Base-by-base conservation (phyloP, 2,329 filamentous ascomycete species). In the Penicillium sp. region DNA sequence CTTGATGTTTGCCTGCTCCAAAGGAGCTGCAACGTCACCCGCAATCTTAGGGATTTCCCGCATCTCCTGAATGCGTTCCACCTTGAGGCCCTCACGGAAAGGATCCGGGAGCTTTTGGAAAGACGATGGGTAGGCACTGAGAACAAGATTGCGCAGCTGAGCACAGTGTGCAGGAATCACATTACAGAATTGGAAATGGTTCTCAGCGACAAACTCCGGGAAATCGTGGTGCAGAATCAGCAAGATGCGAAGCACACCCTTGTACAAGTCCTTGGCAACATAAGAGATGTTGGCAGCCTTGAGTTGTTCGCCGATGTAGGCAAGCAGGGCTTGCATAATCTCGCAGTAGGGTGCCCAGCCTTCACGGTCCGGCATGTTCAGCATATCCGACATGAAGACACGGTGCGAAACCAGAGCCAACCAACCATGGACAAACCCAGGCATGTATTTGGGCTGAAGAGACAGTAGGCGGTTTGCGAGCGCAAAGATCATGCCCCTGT, bases 211-310 rank as follows among this genome's bases (percentile, higher is more conserved):
- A 74, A 96, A 99, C 55, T 97, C 92, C 0, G 93, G 90, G 75
- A 91, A 98, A 73, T 99, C 95, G 70, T 98, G 95, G 65, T 96
- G 90, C 52, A 99, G 79, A 52, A 96, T 84, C 33, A 96, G 79
- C 53, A 98, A 78, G 58, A 97, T 84, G 69, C 96, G 92, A 48
- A 96, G 79, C 1, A 90, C 86, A 9, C 89, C 91, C 59, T 91
- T 88, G 73, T 96, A 97, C 59, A 96, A 85, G 53, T 93, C 90
- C 71, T 91, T 93, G 33, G 88, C 86, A 50, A 90, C 82, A 33
- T 85, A 80, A 3, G 87, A 82, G 16, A 91, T 82, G 56, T 87
- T 87, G 27, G 87, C 78, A 10, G 87, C 83, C 75, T 93, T 95
- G 62, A 96, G 80, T 60, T 95, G 84, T 63, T 93, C 88, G 29